Base-by-base conservation (phyloP, 2,329 filamentous ascomycete genomes). In the Claviceps citrina region DNA sequence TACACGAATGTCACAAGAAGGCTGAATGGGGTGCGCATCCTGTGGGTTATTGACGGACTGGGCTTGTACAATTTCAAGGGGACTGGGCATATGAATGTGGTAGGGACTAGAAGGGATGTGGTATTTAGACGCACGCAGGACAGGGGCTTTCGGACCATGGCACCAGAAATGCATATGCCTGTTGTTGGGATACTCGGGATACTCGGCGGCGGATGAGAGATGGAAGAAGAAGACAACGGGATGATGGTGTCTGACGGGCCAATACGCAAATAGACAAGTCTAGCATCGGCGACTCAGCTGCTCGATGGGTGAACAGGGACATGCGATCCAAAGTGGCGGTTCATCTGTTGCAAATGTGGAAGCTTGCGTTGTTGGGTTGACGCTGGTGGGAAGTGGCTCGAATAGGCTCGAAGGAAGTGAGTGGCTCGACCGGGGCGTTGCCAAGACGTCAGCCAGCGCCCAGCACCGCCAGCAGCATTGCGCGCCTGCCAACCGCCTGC, bases 31-130 rank as follows among this genome's bases (percentile, higher is more conserved):
- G 5, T 37, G 12, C 30, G 13, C 24, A 19, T 36, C 10, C 22
- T 32, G 26, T 16, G 31, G n/a, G 22, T 15, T 20, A 25, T 39
- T 35, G 24, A n/a, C 18, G 31, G 13, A 13, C 22, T 39, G 18
- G 31, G 32, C 32, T 36, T 42, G 16, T 36, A n/a, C n/a, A 39
- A n/a, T 26, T 31, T 32, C 31, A 36, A 31, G 26, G 15, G 31
- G 26, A 39, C 18, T 39, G 12, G 9, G 27, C 27, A 36, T 36
- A 32, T 31, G 18, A 33, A 20, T 26, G 18, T 27, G 32, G 32
- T 31, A 30, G 32, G 16, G n/a, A n/a, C n/a, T n/a, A n/a, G n/a
- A 20, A 42, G 41, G 31, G n/a, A 22, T 30, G 12, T 9, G n/a
- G 4, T 36, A 36, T 30, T 35, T 42, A 39, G 36, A 36, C 20